These are phyloP conservation scores for Pichia rugopelliculosa DNA, from an alignment of 805 yeast species.

Conservation along the genomic window DNA sequence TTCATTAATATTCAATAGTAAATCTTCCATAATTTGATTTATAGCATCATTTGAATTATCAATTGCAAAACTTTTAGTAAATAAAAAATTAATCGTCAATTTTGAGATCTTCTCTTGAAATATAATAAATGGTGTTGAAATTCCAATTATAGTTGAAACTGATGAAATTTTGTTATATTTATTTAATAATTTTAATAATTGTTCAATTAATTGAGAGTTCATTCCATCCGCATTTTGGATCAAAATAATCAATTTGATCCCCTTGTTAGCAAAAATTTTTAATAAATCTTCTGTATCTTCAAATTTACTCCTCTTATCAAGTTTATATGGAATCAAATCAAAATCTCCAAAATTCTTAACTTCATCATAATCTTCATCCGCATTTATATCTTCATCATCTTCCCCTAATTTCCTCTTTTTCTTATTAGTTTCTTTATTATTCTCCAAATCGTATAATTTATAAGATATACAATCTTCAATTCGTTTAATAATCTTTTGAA, in stretches of 20 bases:
- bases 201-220: constrained; percentile 20
- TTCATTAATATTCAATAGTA: constrained; percentile 26
- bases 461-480: constrained; percentile 11
- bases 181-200: constrained; percentile 21
- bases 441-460: constrained; percentile 1
- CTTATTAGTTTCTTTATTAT: neutral
- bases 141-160: constrained; percentile 26
- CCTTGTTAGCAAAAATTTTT: constrained; percentile 10
- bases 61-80: constrained; percentile 22
- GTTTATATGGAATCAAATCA: constrained; percentile 8
- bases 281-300: constrained; percentile 23
- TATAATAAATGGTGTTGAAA: constrained; percentile 29
- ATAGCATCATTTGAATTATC: constrained; percentile 28
- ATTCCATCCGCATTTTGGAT: constrained; percentile 33
- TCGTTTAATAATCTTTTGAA: constrained; percentile 10
- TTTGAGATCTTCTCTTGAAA: constrained; percentile 29
- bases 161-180: constrained; percentile 10
- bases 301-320: constrained; percentile 3
- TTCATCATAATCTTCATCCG: constrained; percentile 4
- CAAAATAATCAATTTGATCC: constrained; percentile 19
- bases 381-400: constrained; percentile 6
- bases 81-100: constrained; percentile 17
- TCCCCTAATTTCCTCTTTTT: neutral
- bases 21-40: constrained; percentile 25
- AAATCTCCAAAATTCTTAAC: constrained; percentile 3